Evolutionary conservation across 306 rosid genomes (phyloP).

Genomic region (Dryas drummondii): DNA sequence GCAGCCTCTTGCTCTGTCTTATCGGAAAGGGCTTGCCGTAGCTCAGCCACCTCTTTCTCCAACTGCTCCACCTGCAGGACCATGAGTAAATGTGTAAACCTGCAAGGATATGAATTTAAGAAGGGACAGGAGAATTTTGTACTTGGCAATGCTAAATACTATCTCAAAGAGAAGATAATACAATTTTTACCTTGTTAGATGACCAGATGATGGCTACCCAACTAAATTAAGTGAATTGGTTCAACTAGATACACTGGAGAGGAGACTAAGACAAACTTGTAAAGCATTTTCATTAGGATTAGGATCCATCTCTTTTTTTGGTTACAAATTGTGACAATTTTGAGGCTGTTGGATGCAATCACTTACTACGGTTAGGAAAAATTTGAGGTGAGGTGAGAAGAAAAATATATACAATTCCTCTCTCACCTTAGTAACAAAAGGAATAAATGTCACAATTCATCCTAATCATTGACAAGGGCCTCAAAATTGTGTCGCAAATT

Average conservation of each 20-base stretch:
- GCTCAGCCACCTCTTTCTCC: too few species aligned
- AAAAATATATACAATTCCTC: background rate
- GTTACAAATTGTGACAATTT: background rate
- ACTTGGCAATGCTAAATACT: background rate
- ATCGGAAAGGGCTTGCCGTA: too few species aligned
- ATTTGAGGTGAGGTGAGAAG: background rate
- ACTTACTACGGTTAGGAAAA: background rate
- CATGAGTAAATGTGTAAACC: background rate
- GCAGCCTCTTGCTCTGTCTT: too few species aligned
- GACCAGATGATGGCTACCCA: background rate
- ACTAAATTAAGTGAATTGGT: background rate
- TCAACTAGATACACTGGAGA: background rate
- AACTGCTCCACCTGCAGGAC: slow-evolving; percentile 76
- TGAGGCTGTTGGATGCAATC: background rate
- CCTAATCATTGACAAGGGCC: background rate
- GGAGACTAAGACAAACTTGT: background rate
- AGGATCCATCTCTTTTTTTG: background rate
- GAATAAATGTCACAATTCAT: background rate
- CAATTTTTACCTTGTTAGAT: background rate
- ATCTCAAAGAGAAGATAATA: background rate
- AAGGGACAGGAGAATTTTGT: background rate
- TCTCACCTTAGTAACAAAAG: background rate
- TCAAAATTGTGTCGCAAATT: background rate
- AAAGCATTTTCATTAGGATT: background rate
- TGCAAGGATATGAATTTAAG: background rate